phyloP scores from a whole-genome alignment of 305 asterid genomes.

The Vinca major region DNA sequence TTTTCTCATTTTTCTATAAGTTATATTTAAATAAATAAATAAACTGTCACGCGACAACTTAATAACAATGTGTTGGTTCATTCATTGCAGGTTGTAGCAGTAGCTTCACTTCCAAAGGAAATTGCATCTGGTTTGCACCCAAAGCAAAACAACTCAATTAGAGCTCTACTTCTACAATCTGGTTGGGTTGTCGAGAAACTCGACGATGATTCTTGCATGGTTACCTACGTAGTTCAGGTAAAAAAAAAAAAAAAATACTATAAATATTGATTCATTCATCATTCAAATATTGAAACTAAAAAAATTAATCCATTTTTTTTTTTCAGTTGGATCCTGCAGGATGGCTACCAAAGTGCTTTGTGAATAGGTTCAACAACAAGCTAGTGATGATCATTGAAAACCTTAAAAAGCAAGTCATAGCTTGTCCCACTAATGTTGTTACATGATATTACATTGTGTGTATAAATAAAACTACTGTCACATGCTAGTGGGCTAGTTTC shows the following conservation, averaged over 20 bases:
- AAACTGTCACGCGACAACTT: no score
- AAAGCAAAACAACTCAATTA: slow-evolving; percentile 60
- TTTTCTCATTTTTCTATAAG: no score
- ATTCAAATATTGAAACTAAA: not conserved
- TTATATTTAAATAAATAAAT: no score
- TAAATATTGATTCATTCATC: not conserved
- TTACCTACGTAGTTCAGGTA: slow-evolving; percentile 86
- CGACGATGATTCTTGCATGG: slow-evolving; percentile 69
- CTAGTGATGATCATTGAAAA: slow-evolving; percentile 86
- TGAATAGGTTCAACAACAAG: slow-evolving; percentile 71
- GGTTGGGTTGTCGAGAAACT: slow-evolving; percentile 96
- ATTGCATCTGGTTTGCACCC: slow-evolving; percentile 85
- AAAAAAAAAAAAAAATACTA: not conserved
- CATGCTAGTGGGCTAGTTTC: no score
- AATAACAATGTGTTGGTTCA: no score
- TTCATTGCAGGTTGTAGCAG: slow-evolving; percentile 66
- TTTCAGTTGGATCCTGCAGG: slow-evolving; percentile 90
- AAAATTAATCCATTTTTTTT: not conserved
- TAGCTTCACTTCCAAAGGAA: slow-evolving; percentile 87
- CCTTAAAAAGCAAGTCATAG: slow-evolving; percentile 69
- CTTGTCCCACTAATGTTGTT: slow-evolving; percentile 46
- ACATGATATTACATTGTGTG: slow-evolving; percentile 26
- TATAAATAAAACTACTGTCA: no score
- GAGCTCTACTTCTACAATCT: slow-evolving; percentile 70
- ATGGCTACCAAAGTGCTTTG: slow-evolving; percentile 87